Percentiles rank a stretch among this genome's conserved stretches.
phyloP scores from a whole-genome alignment of 2,329 filamentous ascomycete species.

The Graphiopsis chlorocephala region DNA sequence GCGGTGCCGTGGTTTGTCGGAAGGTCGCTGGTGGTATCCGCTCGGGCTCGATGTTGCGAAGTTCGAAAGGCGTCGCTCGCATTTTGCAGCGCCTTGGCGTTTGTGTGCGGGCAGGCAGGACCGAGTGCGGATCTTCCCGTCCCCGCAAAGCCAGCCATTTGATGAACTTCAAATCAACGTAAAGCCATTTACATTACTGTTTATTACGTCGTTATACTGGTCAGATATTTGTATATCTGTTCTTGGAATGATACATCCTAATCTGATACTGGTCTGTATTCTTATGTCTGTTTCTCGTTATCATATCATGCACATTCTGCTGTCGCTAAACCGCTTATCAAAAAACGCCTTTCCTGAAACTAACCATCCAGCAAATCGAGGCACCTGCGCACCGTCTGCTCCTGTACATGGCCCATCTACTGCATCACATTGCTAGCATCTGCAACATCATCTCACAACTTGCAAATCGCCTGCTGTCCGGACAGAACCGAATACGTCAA shows the following conservation, averaged over 20 bases:
- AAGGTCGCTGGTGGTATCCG: constrained; percentile 15
- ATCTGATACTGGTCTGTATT: background rate
- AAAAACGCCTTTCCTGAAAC: background rate
- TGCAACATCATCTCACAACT: background rate
- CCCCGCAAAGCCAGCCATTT: background rate
- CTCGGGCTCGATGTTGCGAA: constrained; percentile 9
- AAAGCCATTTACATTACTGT: background rate
- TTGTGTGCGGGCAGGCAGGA: constrained; percentile 6
- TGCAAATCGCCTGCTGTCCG: background rate
- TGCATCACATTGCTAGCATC: background rate
- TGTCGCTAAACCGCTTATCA: constrained; percentile 4
- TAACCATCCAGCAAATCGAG: background rate
- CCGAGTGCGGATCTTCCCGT: background rate
- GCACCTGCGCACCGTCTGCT: background rate
- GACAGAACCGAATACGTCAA: background rate
- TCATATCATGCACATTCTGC: constrained; percentile 8
- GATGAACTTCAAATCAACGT: background rate
- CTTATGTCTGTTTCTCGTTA: background rate
- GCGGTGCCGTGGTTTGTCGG: constrained; percentile 13
- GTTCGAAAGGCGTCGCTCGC: constrained; percentile 2
- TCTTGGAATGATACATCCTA: background rate
- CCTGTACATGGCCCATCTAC: background rate
- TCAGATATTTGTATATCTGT: background rate
- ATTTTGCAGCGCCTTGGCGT: constrained; percentile 16
- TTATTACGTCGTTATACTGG: background rate